These are phyloP conservation scores for Coemansia reversa DNA, from an alignment of 192 early-diverging fungal species.

Conservation along the genomic window DNA sequence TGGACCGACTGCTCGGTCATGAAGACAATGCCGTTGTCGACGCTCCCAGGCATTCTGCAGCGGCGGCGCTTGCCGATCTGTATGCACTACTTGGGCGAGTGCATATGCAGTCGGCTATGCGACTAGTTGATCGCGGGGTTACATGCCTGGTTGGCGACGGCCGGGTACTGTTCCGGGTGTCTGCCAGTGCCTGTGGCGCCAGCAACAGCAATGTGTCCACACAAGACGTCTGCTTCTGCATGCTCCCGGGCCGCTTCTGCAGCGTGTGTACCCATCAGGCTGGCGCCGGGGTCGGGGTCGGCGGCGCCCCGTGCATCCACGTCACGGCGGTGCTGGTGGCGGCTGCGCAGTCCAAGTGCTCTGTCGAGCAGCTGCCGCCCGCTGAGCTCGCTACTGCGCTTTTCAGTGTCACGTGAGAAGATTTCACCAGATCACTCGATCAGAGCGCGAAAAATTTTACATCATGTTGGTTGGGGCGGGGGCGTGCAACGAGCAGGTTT, in stretches of 20 bases:
- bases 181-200: neutral
- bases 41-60: neutral
- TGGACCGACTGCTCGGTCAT: neutral
- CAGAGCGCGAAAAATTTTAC: constrained; percentile 18
- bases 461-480: constrained; percentile 9
- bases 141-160: constrained; percentile 34
- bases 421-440: constrained; percentile 7
- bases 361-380: constrained; percentile 24
- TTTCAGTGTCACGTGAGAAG: constrained; percentile 26
- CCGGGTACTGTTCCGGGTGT: constrained; percentile 36
- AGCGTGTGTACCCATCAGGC: constrained; percentile 22
- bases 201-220: constrained; percentile 6
- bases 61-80: constrained; percentile 24
- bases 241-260: constrained; percentile 50
- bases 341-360: constrained; percentile 34
- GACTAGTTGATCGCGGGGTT: constrained; percentile 44
- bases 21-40: neutral
- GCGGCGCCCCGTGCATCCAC: constrained; percentile 35
- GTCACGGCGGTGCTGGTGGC: constrained; percentile 41
- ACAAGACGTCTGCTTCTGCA: constrained; percentile 33
- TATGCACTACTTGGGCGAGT: constrained; percentile 36
- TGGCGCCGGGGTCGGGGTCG: constrained; percentile 11
- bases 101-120: constrained; percentile 25
- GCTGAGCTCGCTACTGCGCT: constrained; percentile 33
- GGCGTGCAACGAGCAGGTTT: too few relatives aligned